Base-by-base conservation (phyloP, 148 eudicot genomes). In the Beta vulgaris region DNA sequence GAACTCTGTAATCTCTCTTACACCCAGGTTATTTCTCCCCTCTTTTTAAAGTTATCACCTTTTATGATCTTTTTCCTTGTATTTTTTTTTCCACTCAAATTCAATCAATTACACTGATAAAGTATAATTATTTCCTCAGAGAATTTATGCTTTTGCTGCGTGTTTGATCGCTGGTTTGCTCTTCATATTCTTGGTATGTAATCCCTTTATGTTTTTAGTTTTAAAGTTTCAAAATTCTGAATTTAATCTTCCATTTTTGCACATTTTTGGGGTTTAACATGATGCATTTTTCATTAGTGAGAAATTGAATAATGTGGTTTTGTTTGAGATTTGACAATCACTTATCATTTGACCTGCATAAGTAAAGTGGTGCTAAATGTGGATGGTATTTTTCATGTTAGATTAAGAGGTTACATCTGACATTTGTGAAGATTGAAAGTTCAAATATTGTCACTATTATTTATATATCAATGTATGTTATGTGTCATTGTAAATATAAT, bases 121-220 rank as follows among this genome's bases (percentile, higher is more conserved):
- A 14, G 23, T 58, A 31, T 58, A 55, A 62, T 60, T 54, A 16
- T 63, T 74, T 76, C n/a, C 26, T 61, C 63, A 90, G 93, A 86
- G 91, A 77, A n/a, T 90, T 25, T 90, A 90, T 81, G 93, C 67
- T 21, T 90, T 87, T 76, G 93, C 75, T 83, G 89, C 84, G 13
- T 83, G 87, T 85, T 78, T 82, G 63, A 54, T 85, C 23, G 81
- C 80, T 66, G 93, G 89, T 6, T 48, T 87, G 18, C 74, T 86
- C 34, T 81, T 81, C 23, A 76, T 86, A 74, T 69, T 90, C 60
- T 73, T 90, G 90, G 90, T 87, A 89, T 73, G 85, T 55, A 37
- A 36, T 19, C 32, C 31, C 36, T 43, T 9, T 23, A 10, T 35
- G 3, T 19, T 36, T 60, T 34, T 7, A 13, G 48, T 23, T 14